Base-by-base conservation (phyloP, 148 eudicot species). In the Bassia scoparia region DNA sequence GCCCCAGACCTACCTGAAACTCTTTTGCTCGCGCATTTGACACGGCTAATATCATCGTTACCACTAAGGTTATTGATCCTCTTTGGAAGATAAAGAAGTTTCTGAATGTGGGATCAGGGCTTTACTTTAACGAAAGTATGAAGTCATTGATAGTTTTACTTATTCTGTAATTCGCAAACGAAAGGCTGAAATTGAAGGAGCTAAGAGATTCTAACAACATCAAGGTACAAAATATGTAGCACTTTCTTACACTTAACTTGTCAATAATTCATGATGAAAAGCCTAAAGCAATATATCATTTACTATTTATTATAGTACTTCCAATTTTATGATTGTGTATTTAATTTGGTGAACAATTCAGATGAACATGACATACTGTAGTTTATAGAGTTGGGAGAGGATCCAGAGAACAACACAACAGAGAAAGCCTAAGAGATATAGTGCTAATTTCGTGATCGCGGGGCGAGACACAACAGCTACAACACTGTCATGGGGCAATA, bases 391-490 rank as follows among this genome's bases (percentile, higher is more conserved):
- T 84, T 91, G 26, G 88, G 96, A 38, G 88, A 88, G 62, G 97
- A 95, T 83, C 91, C 87, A n/a, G 90, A 91, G 48, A 89, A 78
- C 85, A 84, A 83, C 59, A 82, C 89, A 73, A 86, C 89, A 17
- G 97, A 95, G 65, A 95, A 95, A 91, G 93, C 84, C 88, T 95
- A 53, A 89, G 98, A 83, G 98, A 95, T 56, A 67, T 95, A 49
- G 96, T 91, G n/a, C 77, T 95, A 95, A 95, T 78, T 95, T 95
- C 66, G 98, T 95, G 60, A 95, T 95, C 21, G 98, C 97, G 2
- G 97, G 98, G 2, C 87, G 98, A 0, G 98, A 95, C 85, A 95
- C 98, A 1, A 95, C 98, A 52, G 98, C 98, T 29, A 84, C 98
- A 23, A 95, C 98, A 31, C 96, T 91, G 20, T 84, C 96, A 46